Evolutionary conservation across 2,329 filamentous ascomycete species (phyloP).

Genomic region (Monilinia laxa): DNA sequence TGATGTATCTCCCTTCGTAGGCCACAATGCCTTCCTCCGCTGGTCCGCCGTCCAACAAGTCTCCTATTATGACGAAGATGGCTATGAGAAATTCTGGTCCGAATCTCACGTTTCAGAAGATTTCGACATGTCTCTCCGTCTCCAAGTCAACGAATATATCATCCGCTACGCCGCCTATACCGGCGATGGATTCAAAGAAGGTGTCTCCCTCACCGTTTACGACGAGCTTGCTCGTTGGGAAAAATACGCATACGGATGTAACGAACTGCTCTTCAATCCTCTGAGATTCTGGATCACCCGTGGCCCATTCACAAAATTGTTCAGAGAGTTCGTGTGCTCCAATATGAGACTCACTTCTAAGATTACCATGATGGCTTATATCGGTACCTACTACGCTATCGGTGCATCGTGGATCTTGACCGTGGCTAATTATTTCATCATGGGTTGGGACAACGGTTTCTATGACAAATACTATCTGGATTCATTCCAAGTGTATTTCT

Average conservation of each 20-base stretch:
- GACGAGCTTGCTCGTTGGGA: conserved; percentile 84
- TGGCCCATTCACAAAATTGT: conserved; percentile 77
- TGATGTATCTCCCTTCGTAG: conserved; percentile 75
- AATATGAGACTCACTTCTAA: conserved; percentile 76
- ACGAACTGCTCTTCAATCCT: conserved; percentile 78
- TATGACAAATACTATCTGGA: conserved; percentile 80
- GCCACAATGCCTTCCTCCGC: conserved; percentile 75
- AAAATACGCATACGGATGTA: conserved; percentile 83
- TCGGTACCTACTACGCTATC: conserved; percentile 79
- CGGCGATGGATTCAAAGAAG: conserved; percentile 77
- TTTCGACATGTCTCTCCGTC: conserved; percentile 77
- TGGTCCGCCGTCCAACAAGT: conserved; percentile 76
- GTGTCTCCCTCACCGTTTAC: conserved; percentile 80
- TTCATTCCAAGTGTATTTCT: conserved; percentile 78
- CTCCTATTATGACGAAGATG: conserved; percentile 66
- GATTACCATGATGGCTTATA: conserved; percentile 73
- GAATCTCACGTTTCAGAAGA: conserved; percentile 79
- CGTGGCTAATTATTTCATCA: conserved; percentile 70
- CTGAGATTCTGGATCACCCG: conserved; percentile 69
- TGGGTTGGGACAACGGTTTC: conserved; percentile 74
- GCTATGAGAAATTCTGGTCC: conserved; percentile 79
- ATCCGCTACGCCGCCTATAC: conserved; percentile 72
- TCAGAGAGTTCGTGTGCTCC: conserved; percentile 70
- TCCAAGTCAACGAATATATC: conserved; percentile 70
- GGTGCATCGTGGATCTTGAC: conserved; percentile 74